Conservation (phyloP, 2,329 filamentous ascomycete species). For the Colletotrichum lindemuthianum region DNA sequence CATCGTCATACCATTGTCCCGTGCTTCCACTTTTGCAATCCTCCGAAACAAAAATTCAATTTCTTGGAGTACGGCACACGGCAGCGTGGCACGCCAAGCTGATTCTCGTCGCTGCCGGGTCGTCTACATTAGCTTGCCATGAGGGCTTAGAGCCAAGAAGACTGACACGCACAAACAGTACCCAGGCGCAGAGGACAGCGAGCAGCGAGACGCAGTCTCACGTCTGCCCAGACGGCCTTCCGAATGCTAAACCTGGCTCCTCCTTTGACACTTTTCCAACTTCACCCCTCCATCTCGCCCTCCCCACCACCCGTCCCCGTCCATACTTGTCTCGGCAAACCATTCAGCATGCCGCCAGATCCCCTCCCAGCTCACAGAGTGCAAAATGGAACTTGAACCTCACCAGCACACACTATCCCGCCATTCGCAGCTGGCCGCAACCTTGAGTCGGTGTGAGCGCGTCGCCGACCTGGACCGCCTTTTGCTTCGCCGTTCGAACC, state of each 20-base stretch:
- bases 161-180: background rate
- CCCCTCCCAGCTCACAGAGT: slow-evolving; percentile 9
- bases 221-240: slow-evolving; percentile 33
- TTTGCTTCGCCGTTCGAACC: slow-evolving; percentile 14
- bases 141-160: background rate
- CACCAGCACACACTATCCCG: background rate
- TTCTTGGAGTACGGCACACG: slow-evolving; percentile 23
- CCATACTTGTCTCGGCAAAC: slow-evolving; percentile 31
- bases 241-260: slow-evolving; percentile 13
- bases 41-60: slow-evolving; percentile 14
- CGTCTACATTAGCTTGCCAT: background rate
- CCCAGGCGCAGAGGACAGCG: too few relatives aligned
- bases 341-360: slow-evolving; percentile 20
- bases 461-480: slow-evolving; percentile 9
- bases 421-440: slow-evolving; percentile 3
- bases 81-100: slow-evolving; percentile 26
- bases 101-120: slow-evolving; percentile 21
- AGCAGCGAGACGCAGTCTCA: slow-evolving; percentile 16
- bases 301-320: slow-evolving; percentile 25
- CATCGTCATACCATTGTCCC: slow-evolving; percentile 24
- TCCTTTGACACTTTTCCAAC: slow-evolving; percentile 12
- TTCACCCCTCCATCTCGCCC: slow-evolving; percentile 21
- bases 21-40: slow-evolving; percentile 16
- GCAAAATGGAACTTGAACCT: background rate
- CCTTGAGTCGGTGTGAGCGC: slow-evolving; percentile 26